Percentiles rank a stretch among this genome's conserved stretches.
These are phyloP conservation scores for Carex arenaria DNA, from an alignment of 202 grass and related monocot genomes.

Conservation along the genomic window DNA sequence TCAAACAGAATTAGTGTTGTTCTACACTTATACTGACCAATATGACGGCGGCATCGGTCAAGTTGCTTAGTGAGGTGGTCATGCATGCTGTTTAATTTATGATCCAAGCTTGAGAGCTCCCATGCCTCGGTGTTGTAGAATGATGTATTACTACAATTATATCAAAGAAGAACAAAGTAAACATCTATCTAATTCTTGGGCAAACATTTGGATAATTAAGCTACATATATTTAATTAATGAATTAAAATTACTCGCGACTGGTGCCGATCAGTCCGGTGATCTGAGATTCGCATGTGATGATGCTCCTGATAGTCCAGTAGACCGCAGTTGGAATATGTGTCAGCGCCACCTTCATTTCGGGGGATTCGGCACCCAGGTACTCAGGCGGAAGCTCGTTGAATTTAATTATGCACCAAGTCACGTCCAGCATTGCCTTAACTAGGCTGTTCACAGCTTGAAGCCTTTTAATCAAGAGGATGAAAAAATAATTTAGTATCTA, in stretches of 20 bases:
- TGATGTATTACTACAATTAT: conserved; percentile 26
- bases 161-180: background rate
- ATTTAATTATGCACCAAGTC: conserved; percentile 37
- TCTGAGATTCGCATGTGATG: conserved; percentile 34
- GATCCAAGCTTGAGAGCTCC: conserved; percentile 45
- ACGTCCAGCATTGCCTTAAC: conserved; percentile 45
- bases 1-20: background rate
- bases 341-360: conserved; percentile 21
- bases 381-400: conserved; percentile 32
- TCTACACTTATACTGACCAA: conserved; percentile 7
- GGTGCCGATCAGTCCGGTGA: conserved; percentile 26
- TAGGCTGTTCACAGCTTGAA: conserved; percentile 35
- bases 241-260: conserved; percentile 33
- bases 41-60: conserved; percentile 3
- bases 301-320: conserved; percentile 43
- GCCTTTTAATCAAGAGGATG: background rate
- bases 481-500: background rate
- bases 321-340: conserved; percentile 32
- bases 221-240: background rate
- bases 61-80: conserved; percentile 38
- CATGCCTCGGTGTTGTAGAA: conserved; percentile 31
- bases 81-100: conserved; percentile 38
- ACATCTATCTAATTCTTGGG: background rate
- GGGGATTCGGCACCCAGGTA: conserved; percentile 16
- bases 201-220: background rate